Conservation (phyloP, 2,329 filamentous ascomycete genomes). For the Podosphaera aphanis region DNA sequence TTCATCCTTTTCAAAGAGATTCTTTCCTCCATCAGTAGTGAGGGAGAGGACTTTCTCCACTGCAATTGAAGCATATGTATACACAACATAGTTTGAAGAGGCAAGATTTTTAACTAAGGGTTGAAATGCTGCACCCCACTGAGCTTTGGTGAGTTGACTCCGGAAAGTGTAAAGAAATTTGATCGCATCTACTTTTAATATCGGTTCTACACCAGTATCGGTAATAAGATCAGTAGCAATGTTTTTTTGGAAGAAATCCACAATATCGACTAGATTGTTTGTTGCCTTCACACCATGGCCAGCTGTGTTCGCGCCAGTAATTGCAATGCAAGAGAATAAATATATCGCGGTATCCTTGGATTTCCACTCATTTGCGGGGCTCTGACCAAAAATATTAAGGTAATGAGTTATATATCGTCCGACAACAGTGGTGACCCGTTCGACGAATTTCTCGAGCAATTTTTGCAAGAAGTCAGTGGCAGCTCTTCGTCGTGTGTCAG, state of each 20-base stretch:
- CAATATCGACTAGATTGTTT: slow-evolving; percentile 67
- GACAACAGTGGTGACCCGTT: slow-evolving; percentile 65
- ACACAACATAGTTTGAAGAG: slow-evolving; percentile 82
- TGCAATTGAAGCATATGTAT: slow-evolving; percentile 89
- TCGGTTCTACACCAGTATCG: slow-evolving; percentile 46
- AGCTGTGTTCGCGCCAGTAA: slow-evolving; percentile 69
- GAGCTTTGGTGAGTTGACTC: slow-evolving; percentile 72
- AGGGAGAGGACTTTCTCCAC: slow-evolving; percentile 84
- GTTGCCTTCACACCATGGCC: slow-evolving; percentile 77
- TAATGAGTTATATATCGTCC: slow-evolving; percentile 72
- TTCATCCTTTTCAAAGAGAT: slow-evolving; percentile 57
- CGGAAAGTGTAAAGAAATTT: slow-evolving; percentile 96
- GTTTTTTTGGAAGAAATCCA: slow-evolving; percentile 85
- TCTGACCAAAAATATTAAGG: slow-evolving; percentile 47
- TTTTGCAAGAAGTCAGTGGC: slow-evolving; percentile 86
- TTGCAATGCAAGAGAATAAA: slow-evolving; percentile 79
- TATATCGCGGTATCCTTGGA: slow-evolving; percentile 97
- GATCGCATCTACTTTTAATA: slow-evolving; percentile 91
- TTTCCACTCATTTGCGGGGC: slow-evolving; percentile 58
- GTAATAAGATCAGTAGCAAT: slow-evolving; percentile 70
- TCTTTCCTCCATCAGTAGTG: slow-evolving; percentile 47
- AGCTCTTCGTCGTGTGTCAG: slow-evolving; percentile 72
- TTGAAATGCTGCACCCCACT: slow-evolving; percentile 77
- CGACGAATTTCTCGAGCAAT: slow-evolving; percentile 72
- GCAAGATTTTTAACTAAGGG: slow-evolving; percentile 78